Conservation (phyloP, 257 asterid genomes). For the Cruciata laevipes region DNA sequence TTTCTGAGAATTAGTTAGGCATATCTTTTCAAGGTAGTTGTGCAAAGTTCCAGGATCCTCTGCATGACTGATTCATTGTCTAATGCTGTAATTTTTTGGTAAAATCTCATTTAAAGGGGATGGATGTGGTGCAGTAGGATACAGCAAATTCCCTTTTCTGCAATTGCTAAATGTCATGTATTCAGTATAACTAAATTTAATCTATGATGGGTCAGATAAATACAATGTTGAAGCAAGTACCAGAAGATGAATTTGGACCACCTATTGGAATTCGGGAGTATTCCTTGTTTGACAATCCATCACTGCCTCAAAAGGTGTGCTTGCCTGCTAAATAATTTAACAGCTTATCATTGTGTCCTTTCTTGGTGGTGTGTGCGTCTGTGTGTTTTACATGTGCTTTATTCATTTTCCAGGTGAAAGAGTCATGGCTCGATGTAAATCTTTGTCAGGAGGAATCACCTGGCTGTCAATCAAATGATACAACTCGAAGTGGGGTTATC, state of each 20-base stretch:
- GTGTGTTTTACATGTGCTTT: neutral
- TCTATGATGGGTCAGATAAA: slow-evolving; percentile 50
- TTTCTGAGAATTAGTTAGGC: neutral
- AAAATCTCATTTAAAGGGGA: neutral
- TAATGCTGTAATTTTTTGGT: neutral
- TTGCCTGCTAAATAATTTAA: slow-evolving; percentile 5
- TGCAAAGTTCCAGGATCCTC: neutral
- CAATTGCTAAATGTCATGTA: slow-evolving; percentile 5
- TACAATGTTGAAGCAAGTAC: slow-evolving; percentile 62
- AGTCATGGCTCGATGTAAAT: slow-evolving; percentile 88
- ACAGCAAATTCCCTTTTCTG: neutral
- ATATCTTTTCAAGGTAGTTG: neutral
- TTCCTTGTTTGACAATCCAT: slow-evolving; percentile 76
- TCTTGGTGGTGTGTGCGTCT: neutral
- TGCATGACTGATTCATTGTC: neutral
- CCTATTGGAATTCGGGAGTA: slow-evolving; percentile 71
- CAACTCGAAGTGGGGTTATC: slow-evolving; percentile 44
- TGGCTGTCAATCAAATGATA: slow-evolving; percentile 71
- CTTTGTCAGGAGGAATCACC: slow-evolving; percentile 79
- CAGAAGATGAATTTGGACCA: slow-evolving; percentile 76
- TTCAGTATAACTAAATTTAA: neutral
- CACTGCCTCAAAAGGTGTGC: slow-evolving; percentile 65
- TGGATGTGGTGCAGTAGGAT: neutral
- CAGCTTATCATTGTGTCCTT: neutral
- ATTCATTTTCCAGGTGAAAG: slow-evolving; percentile 65